Evolutionary conservation across 495 filamentous ascomycete genomes (phyloP).

Genomic region (Margaritispora aquatica): DNA sequence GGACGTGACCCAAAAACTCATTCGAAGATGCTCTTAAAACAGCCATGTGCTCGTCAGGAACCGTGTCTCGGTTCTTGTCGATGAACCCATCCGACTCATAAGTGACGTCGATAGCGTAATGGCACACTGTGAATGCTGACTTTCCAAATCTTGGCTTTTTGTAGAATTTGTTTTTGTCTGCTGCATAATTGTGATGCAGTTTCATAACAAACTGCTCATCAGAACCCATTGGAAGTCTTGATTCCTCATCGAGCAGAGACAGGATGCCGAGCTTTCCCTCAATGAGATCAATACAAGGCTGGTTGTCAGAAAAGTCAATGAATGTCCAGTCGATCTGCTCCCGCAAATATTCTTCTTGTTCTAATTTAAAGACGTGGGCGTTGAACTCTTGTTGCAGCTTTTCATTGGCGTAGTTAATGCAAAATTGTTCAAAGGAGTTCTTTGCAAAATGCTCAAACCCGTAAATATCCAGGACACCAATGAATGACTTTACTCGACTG

Average conservation of each 20-base stretch:
- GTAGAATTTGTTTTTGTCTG: constrained; percentile 93
- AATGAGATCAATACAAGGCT: constrained; percentile 99
- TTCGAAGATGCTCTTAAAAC: constrained; percentile 82
- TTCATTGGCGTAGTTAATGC: constrained; percentile 99
- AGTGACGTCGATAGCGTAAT: constrained; percentile 97
- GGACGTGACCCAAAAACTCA: constrained; percentile 74
- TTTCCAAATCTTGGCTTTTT: constrained; percentile 98
- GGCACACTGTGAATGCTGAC: constrained; percentile 95
- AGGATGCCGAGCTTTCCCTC: constrained; percentile 94
- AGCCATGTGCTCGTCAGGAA: constrained; percentile 96
- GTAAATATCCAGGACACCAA: constrained; percentile 99
- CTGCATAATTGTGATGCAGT: constrained; percentile 88
- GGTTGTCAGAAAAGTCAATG: constrained; percentile 99
- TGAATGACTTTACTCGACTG: constrained; percentile 80
- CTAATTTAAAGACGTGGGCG: constrained; percentile 99
- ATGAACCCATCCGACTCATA: constrained; percentile 99
- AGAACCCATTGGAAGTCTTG: constrained; percentile 90
- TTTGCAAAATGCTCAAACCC: constrained; percentile 99
- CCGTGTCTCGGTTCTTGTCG: constrained; percentile 98
- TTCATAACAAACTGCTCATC: constrained; percentile 98
- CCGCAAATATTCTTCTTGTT: constrained; percentile 95
- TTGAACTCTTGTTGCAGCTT: constrained; percentile 99
- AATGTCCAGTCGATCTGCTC: constrained; percentile 99
- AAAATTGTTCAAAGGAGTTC: constrained; percentile 99
- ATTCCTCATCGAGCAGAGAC: constrained; percentile 92